A percentile compares a stretch with the other conserved stretches of the same genome.
These are phyloP conservation scores for Fusarium guadeloupense DNA, from an alignment of 2,329 filamentous ascomycete genomes.

Conservation along the genomic window DNA sequence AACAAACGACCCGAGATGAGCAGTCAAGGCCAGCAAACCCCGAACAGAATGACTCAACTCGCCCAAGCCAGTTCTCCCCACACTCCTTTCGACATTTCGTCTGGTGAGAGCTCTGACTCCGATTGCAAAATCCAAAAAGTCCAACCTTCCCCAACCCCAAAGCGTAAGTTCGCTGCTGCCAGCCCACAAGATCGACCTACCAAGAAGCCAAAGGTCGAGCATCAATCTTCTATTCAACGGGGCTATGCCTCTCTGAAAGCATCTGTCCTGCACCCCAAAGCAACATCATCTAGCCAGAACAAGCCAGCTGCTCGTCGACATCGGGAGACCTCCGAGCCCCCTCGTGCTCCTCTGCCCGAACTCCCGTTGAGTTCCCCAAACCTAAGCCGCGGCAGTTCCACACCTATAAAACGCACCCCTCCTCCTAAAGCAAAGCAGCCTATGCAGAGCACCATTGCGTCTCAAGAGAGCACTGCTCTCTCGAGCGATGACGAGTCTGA, in stretches of 20 bases:
- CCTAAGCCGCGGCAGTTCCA: neutral
- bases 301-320: neutral
- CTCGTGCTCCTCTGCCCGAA: neutral
- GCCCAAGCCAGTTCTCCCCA: conserved; percentile 23
- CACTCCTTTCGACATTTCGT: conserved; percentile 34
- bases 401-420: neutral
- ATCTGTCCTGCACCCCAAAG: neutral
- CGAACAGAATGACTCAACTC: neutral
- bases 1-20: neutral
- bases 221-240: neutral
- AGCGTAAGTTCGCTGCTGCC: conserved; percentile 18
- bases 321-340: neutral
- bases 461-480: neutral
- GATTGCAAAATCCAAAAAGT: conserved; percentile 28
- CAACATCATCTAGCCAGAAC: neutral
- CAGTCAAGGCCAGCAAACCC: neutral
- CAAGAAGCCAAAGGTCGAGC: conserved; percentile 15
- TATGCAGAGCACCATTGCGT: too few species aligned
- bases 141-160: conserved; percentile 4
- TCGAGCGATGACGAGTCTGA: conserved; percentile 21
- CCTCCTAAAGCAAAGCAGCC: too few species aligned
- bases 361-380: neutral
- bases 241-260: neutral
- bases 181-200: conserved; percentile 1
- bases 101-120: conserved; percentile 24